Base-by-base conservation (phyloP, 768 basidiomycete genomes). In the Rhizopogon vesiculosus region DNA sequence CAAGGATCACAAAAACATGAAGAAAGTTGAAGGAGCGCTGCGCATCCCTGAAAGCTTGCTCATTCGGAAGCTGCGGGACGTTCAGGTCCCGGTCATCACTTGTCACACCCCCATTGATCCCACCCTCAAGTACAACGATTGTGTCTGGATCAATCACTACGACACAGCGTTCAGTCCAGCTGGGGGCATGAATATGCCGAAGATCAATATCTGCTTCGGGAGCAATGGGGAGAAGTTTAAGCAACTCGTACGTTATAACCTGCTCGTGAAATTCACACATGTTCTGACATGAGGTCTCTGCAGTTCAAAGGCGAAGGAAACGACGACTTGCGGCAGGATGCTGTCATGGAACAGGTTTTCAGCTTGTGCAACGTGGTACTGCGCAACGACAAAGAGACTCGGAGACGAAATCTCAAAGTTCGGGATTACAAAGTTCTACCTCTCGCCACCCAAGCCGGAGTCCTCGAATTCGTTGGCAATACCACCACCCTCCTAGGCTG, bases 301-400 rank as follows among this genome's bases (percentile, higher is more conserved):
- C 58, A 96, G 93, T 95, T 93, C 73, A 98, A 99, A 68, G 93
- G 93, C 3, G 84, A 89, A 72, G 89, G 89, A 8, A 78, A 83
- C 9, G 97, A 99, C 62, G 97, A 99, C 64, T 68, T 97, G 45
- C 86, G 97, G 41, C 97, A 99, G 70, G 97, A 99, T 66, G 95
- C 95, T 1, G 93, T 98, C 51, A 98, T 99, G 95, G 93, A 98
- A 64, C 97, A 99, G 70, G 93, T 97, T 2, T 99, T 99, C 64
- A 83, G 84, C 18, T 78, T 98, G 18, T 88, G 94, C 54, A 98
- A 98, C 59, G 71, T 79, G 8, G 79, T 98, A 2, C 78, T 99
- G 15, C 64, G 64, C 2, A 76, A 76, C 16, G 93, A 99, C 67
- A 77, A 85, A 33, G 85, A 90, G 62, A 93, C 94, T 0, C 77